These are phyloP conservation scores for Wickerhamiella azymoides DNA, from an alignment of 805 yeast species.

Conservation along the genomic window DNA sequence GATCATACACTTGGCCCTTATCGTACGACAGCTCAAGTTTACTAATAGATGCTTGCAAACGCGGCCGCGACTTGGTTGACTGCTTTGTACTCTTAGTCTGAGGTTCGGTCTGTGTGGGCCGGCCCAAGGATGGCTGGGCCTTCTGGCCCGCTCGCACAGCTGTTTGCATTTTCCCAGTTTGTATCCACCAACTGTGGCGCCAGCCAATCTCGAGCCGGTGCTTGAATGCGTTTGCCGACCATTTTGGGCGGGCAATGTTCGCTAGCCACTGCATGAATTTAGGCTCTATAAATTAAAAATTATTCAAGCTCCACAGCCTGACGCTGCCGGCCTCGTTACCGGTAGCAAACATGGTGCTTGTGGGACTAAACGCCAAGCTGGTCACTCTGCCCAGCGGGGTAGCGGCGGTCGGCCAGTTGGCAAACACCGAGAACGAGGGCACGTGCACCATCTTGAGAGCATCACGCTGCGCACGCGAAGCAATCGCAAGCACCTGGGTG, in stretches of 20 bases:
- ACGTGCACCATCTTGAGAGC: constrained; percentile 76
- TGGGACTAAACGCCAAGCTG: constrained; percentile 61
- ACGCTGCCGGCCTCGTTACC: constrained; percentile 88
- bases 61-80: too few relatives aligned
- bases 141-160: too few relatives aligned
- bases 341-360: constrained; percentile 67
- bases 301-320: constrained; percentile 55
- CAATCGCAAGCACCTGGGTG: constrained; percentile 77
- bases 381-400: constrained; percentile 96
- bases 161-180: too few relatives aligned
- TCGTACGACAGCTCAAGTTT: too few relatives aligned
- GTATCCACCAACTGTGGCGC: too few relatives aligned
- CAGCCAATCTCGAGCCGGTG: too few relatives aligned
- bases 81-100: too few relatives aligned
- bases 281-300: neutral
- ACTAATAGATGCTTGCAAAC: too few relatives aligned
- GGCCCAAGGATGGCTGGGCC: too few relatives aligned
- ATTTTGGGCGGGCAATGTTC: neutral
- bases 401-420: constrained; percentile 95
- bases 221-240: too few relatives aligned
- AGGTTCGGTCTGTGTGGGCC: too few relatives aligned
- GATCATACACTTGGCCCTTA: too few relatives aligned
- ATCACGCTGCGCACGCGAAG: constrained; percentile 75
- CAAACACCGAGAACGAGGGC: constrained; percentile 73
- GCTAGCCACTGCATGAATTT: neutral